Percentiles rank a stretch among this genome's conserved stretches.
Evolutionary conservation across 2,329 filamentous ascomycete genomes (phyloP).

Genomic region (Pseudogymnoascus sp.): DNA sequence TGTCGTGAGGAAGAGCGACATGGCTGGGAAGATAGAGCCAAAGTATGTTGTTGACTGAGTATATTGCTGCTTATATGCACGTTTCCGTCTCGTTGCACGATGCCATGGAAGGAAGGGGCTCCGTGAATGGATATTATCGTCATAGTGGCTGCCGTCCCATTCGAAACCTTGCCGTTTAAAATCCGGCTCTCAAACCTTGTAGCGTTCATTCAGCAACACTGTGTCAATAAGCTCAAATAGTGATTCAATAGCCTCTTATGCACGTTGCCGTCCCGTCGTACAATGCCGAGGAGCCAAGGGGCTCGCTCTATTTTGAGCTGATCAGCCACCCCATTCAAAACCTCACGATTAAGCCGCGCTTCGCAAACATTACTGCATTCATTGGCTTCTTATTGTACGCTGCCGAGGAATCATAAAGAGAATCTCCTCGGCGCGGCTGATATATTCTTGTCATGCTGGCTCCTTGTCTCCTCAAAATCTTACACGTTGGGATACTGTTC

Average conservation of each 20-base stretch:
- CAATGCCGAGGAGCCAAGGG: background rate
- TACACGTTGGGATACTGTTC: background rate
- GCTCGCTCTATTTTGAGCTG: background rate
- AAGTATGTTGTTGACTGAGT: background rate
- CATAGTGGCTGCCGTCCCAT: background rate
- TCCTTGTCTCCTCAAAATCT: background rate
- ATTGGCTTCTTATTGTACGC: background rate
- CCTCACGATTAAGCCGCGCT: background rate
- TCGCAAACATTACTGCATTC: background rate
- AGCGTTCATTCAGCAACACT: background rate
- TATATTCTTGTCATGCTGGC: background rate
- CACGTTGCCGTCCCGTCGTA: background rate
- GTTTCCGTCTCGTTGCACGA: background rate
- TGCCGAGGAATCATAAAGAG: background rate
- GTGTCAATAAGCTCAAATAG: background rate
- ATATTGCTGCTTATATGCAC: background rate
- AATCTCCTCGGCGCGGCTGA: too few relatives aligned
- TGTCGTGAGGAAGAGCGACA: background rate
- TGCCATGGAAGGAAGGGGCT: background rate
- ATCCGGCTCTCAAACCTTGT: background rate
- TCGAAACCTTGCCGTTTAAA: background rate
- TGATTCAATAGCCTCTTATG: background rate
- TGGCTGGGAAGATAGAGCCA: background rate
- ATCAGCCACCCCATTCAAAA: background rate
- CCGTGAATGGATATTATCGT: background rate